Evolutionary conservation across 2,329 filamentous ascomycete species (phyloP), one percentile per base, ranked within the genome.

Genomic region (Alternaria incomplexa): DNA sequence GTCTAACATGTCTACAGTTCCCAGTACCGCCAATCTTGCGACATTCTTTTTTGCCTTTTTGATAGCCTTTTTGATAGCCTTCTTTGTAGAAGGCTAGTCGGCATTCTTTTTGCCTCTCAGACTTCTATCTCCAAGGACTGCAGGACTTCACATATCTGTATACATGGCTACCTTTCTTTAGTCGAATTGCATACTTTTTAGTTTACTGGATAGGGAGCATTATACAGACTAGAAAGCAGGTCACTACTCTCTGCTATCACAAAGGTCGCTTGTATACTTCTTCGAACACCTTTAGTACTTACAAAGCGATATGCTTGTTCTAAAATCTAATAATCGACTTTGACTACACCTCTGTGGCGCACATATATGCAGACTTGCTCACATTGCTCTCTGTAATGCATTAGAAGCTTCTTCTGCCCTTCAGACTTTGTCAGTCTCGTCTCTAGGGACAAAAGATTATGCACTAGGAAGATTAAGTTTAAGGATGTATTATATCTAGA

Each of bases 401-500:
- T 36, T 4, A 8, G 2, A n/a, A n/a, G 13, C 1, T 3, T n/a
- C 15, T 36, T 36, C 2, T 36, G 6, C 32, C 15, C 32, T 36
- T 4, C 7, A 36, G 15, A 3, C 32, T 4, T 36, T n/a, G 0
- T 5, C 15, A 1, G 32, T 36, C 8, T 36, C 8, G 15, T 0
- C 32, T n/a, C 1, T 3, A 3, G 4, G 1, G 7, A 36, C 15
- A n/a, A 36, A 4, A 36, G 8, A 10, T n/a, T 1, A 36, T n/a
- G 32, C 4, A 36, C 32, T 36, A 9, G 7, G 15, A 36, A 10
- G 9, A 23, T 51, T 10, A 7, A 8, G 10, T 30, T 51, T 57
- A 65, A 40, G 65, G 56, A 63, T 78, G 77, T 61, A 73, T 62
- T 54, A 59, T 46, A 63, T 83, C 81, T 1, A 83, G 66, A 68